A percentile compares a stretch with the other conserved stretches of the same genome.
phyloP scores from a whole-genome alignment of 139 green algal genomes.

The Micromonas commoda region DNA sequence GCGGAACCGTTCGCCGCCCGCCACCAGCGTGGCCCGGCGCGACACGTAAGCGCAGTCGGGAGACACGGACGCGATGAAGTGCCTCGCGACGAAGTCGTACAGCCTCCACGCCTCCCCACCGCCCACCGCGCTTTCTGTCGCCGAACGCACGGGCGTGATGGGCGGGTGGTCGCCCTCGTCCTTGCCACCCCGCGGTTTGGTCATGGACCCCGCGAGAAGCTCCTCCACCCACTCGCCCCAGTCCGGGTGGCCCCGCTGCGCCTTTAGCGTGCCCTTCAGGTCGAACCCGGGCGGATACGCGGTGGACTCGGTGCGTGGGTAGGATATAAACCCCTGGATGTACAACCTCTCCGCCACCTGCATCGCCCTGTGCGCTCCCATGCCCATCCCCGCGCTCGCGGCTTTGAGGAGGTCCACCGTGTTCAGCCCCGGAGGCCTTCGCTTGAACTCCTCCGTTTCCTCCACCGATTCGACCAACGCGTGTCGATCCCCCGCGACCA shows the following conservation, averaged over 20 bases:
- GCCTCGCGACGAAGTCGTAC: conserved; percentile 74
- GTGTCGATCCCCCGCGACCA: neutral
- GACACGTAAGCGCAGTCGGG: conserved; percentile 27
- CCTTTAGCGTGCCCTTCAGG: conserved; percentile 52
- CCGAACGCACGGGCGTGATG: conserved; percentile 74
- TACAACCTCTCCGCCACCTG: conserved; percentile 76
- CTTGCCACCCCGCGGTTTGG: conserved; percentile 43
- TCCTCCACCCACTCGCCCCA: conserved; percentile 67
- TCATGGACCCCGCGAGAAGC: conserved; percentile 45
- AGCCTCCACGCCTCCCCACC: conserved; percentile 76
- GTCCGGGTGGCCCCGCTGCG: conserved; percentile 56
- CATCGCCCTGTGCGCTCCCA: conserved; percentile 75
- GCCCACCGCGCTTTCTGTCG: conserved; percentile 59
- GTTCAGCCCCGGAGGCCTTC: conserved; percentile 62
- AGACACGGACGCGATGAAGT: conserved; percentile 77
- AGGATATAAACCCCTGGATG: conserved; percentile 73
- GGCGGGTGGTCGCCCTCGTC: conserved; percentile 83
- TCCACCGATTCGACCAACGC: neutral
- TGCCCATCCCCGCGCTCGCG: conserved; percentile 53
- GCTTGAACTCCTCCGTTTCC: neutral
- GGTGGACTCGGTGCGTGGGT: conserved; percentile 76
- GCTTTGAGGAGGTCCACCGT: conserved; percentile 84
- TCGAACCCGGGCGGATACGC: conserved; percentile 82
- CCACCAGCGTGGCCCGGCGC: conserved; percentile 47
- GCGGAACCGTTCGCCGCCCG: conserved; percentile 56